These are phyloP conservation scores for Solanum hybrid DNA, from an alignment of 305 asterid species.

Conservation along the genomic window DNA sequence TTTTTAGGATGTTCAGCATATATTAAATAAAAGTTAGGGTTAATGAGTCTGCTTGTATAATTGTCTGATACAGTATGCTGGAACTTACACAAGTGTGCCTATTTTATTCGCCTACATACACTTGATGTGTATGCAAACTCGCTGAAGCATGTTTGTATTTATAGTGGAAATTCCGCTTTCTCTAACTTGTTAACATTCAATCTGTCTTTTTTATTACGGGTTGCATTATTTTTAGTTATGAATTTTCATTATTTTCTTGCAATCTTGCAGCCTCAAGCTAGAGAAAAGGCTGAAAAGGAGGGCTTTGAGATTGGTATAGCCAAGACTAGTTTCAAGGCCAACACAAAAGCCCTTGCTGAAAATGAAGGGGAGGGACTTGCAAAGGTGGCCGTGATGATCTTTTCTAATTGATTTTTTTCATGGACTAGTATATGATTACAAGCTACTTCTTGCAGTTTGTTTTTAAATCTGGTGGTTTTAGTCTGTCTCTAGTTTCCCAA, in stretches of 20 bases:
- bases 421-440: too few relatives aligned
- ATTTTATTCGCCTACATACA: neutral
- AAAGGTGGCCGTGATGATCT: conserved; percentile 34
- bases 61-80: neutral
- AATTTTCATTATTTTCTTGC: conserved; percentile 10
- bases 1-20: neutral
- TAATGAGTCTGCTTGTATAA: neutral
- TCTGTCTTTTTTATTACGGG: neutral
- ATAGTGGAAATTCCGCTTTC: neutral
- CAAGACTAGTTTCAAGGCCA: conserved; percentile 89
- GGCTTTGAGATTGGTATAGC: conserved; percentile 75
- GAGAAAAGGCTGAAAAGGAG: conserved; percentile 79
- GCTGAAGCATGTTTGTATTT: neutral
- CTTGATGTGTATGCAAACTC: neutral
- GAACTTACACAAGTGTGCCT: neutral
- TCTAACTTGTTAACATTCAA: conserved; percentile 5
- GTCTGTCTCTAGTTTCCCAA: too few relatives aligned
- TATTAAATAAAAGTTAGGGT: neutral
- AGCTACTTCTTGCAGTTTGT: too few relatives aligned
- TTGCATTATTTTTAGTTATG: neutral
- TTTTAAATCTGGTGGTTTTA: too few relatives aligned
- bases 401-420: too few relatives aligned
- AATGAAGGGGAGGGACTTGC: conserved; percentile 95
- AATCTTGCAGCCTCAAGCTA: conserved; percentile 78
- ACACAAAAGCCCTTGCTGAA: conserved; percentile 92